These are phyloP conservation scores for Epichloe baconii DNA, from an alignment of 2,329 filamentous ascomycete genomes.

Conservation along the genomic window DNA sequence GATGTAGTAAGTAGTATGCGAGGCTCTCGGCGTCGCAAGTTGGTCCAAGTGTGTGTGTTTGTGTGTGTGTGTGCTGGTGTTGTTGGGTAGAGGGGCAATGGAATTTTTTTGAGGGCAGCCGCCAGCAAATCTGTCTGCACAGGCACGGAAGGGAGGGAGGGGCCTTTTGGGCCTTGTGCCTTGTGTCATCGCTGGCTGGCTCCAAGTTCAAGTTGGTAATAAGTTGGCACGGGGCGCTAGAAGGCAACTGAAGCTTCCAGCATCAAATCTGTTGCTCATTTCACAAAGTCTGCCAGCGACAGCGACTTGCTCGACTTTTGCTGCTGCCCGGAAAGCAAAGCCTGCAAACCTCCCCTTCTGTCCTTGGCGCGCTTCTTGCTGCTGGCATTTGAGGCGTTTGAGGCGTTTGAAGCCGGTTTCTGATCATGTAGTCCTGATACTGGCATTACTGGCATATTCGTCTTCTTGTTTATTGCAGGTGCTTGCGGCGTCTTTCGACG, in stretches of 20 bases:
- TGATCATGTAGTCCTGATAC: conserved; percentile 6
- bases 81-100: not conserved
- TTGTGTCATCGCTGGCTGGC: too few species aligned
- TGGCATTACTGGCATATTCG: not conserved
- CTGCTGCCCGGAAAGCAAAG: conserved; percentile 42
- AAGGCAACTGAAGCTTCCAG: not conserved
- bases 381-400: conserved; percentile 37
- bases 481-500: conserved; percentile 12
- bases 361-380: conserved; percentile 54
- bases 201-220: too few species aligned
- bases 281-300: conserved; percentile 42
- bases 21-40: not conserved
- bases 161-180: too few species aligned
- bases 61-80: not conserved
- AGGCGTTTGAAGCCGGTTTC: conserved; percentile 19
- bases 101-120: not conserved
- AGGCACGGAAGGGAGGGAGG: too few species aligned
- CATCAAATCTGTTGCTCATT: not conserved
- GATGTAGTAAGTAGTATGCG: not conserved
- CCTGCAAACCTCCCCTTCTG: conserved; percentile 53
- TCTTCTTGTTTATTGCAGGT: conserved; percentile 8
- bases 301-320: conserved; percentile 29
- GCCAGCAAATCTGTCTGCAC: too few species aligned
- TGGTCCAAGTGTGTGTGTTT: not conserved
- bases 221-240: not conserved